Evolutionary conservation across 73 alveolate genomes (phyloP).

Genomic region (Stentor coeruleus): DNA sequence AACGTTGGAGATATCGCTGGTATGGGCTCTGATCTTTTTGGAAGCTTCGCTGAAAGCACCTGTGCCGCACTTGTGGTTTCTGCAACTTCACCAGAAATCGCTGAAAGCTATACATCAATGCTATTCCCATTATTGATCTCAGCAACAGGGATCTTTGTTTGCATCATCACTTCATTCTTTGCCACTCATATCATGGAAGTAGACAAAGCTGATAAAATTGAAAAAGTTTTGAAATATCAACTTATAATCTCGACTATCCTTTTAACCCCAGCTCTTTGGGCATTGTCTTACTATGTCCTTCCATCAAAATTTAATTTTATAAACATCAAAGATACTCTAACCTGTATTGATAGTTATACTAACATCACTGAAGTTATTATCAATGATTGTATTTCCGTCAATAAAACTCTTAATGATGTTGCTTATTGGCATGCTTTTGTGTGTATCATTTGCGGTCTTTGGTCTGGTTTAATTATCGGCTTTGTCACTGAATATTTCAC

Average conservation of each 20-base stretch:
- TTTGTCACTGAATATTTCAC: slow-evolving; percentile 87
- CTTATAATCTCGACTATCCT: slow-evolving; percentile 48
- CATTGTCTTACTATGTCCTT: slow-evolving; percentile 36
- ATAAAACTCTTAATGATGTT: slow-evolving; percentile 28
- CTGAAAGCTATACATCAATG: slow-evolving; percentile 43
- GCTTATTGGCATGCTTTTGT: slow-evolving; percentile 39
- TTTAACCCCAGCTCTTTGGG: slow-evolving; percentile 47
- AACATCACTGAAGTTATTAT: no score
- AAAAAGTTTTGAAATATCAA: slow-evolving; percentile 19
- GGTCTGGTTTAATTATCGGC: slow-evolving; percentile 88
- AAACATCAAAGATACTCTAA: neutral
- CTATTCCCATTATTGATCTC: slow-evolving; percentile 78
- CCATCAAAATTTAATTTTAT: slow-evolving; percentile 58
- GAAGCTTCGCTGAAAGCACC: slow-evolving; percentile 94
- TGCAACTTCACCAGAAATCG: slow-evolving; percentile 70
- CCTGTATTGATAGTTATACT: no score
- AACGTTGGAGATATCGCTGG: slow-evolving; percentile 97
- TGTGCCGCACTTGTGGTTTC: slow-evolving; percentile 94
- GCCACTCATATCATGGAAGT: slow-evolving; percentile 41
- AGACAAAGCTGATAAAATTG: slow-evolving; percentile 29
- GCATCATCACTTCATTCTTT: slow-evolving; percentile 62
- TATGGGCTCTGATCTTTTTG: slow-evolving; percentile 97
- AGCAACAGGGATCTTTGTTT: slow-evolving; percentile 71
- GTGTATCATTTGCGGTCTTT: slow-evolving; percentile 71
- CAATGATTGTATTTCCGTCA: no score